Base-by-base conservation (phyloP, 306 rosid genomes). In the Malus asiatica region DNA sequence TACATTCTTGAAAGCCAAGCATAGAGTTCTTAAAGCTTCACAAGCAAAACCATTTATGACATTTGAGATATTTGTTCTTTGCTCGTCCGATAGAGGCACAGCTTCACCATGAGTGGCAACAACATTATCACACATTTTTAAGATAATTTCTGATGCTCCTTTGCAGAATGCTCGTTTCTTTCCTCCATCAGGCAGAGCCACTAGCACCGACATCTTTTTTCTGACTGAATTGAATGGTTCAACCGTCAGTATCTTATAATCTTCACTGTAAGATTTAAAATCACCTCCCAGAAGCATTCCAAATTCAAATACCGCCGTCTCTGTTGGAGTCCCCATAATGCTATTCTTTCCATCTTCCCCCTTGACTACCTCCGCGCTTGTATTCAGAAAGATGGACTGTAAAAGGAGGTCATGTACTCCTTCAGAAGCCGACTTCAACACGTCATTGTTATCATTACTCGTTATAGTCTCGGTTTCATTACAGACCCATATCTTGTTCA, bases 141-240 rank as follows among this genome's bases (percentile, higher is more conserved):
- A 53, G 20, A 95, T 76, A 40, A 89, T 86, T 71, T 95, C 99
- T 42, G 97, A 92, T 77, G 97, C 99, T 73, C 97, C 99, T 86
- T 95, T 95, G 67, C 89, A 82, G 71, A 87, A 86, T 63, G 96
- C 97, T 86, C 90, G 60, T 64, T 57, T 74, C 74, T 72, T 82
- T 62, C 80, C 79, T 27, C 33, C 57, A 42, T 72, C 76, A 0
- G 97, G 97, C 64, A 92, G 83, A 52, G 82, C 81, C 48, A 84
- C 93, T 33, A 92, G 89, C 16, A 95, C 93, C 0, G 90, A 86
- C 99, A 95, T 95, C 83, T 68, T 88, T 83, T 95, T 90, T 63
- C 81, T 83, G 45, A 14, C 35, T 68, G 97, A 92, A 78, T 90
- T 92, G 88, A 95, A 95, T 72, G 97, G 97, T 67, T 92, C 97